A percentile compares a stretch with the other conserved stretches of the same genome.
Evolutionary conservation across 805 yeast genomes (phyloP).

Genomic region (Schwanniomyces pseudopolymorphus): DNA sequence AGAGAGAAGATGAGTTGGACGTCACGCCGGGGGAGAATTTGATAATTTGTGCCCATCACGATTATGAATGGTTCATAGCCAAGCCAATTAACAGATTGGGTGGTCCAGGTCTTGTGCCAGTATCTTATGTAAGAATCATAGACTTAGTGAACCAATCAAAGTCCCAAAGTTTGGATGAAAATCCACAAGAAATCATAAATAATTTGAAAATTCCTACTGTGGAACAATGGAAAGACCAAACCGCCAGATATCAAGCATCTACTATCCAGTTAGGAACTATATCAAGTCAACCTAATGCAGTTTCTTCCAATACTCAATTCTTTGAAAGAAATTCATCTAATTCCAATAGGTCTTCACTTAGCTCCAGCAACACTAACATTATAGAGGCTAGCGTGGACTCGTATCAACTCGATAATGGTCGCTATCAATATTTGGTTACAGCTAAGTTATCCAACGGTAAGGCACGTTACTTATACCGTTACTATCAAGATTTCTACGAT

Average conservation of each 20-base stretch:
- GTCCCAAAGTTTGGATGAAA: conserved; percentile 42
- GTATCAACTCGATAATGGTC: conserved; percentile 76
- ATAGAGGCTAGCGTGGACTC: conserved; percentile 75
- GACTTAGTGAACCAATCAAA: conserved; percentile 54
- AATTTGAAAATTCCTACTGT: conserved; percentile 82
- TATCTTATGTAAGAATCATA: conserved; percentile 80
- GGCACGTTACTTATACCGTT: conserved; percentile 73
- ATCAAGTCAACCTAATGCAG: conserved; percentile 27
- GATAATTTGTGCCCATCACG: conserved; percentile 93
- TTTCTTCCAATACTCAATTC: conserved; percentile 37
- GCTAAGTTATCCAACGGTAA: conserved; percentile 70
- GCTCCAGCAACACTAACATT: conserved; percentile 36
- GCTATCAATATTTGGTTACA: conserved; percentile 82
- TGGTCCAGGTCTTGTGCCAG: conserved; percentile 96
- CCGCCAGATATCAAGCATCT: conserved; percentile 90
- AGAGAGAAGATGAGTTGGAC: conserved; percentile 78
- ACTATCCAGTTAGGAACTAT: conserved; percentile 68
- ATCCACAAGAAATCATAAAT: conserved; percentile 52
- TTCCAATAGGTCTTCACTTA: conserved; percentile 32
- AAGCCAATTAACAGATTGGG: conserved; percentile 93
- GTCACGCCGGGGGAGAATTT: conserved; percentile 84
- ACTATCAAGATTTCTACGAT: conserved; percentile 94
- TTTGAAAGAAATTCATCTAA: conserved; percentile 20
- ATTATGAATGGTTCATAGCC: conserved; percentile 96
- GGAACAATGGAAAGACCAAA: conserved; percentile 90